These are phyloP conservation scores for Diversispora eburnea DNA, from an alignment of 192 early-diverging fungal species.

Conservation along the genomic window DNA sequence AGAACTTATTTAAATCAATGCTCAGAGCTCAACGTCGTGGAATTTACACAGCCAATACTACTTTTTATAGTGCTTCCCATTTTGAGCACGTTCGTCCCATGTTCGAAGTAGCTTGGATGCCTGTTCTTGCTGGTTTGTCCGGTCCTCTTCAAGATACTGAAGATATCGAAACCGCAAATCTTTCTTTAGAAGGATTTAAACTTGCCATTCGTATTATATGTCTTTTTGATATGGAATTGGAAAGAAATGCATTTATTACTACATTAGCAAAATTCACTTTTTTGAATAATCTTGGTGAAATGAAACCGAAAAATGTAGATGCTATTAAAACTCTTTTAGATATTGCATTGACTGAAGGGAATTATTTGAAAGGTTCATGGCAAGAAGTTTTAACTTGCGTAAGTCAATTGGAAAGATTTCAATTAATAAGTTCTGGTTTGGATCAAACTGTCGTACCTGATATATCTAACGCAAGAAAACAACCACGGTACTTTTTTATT, in stretches of 20 bases:
- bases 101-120: constrained; percentile 91
- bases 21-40: constrained; percentile 45
- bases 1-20: constrained; percentile 57
- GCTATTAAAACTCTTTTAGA: constrained; percentile 84
- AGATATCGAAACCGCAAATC: constrained; percentile 63
- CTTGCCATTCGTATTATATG: constrained; percentile 76
- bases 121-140: constrained; percentile 76
- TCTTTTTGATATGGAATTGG: constrained; percentile 84
- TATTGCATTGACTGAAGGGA: constrained; percentile 64
- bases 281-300: constrained; percentile 77
- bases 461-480: constrained; percentile 26
- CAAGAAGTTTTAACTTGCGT: constrained; percentile 79
- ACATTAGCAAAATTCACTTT: constrained; percentile 85
- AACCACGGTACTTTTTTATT: constrained; percentile 6
- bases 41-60: constrained; percentile 46
- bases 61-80: constrained; percentile 67
- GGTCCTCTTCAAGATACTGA: constrained; percentile 81
- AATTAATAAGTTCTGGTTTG: constrained; percentile 63
- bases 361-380: constrained; percentile 69
- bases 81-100: constrained; percentile 87
- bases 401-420: constrained; percentile 84
- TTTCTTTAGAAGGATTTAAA: constrained; percentile 79
- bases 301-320: constrained; percentile 88
- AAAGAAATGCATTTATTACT: constrained; percentile 88
- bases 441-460: constrained; percentile 39